Evolutionary conservation across 1,284 basidiomycete genomes (phyloP).

Genomic region (Apiotrichum porosum): DNA sequence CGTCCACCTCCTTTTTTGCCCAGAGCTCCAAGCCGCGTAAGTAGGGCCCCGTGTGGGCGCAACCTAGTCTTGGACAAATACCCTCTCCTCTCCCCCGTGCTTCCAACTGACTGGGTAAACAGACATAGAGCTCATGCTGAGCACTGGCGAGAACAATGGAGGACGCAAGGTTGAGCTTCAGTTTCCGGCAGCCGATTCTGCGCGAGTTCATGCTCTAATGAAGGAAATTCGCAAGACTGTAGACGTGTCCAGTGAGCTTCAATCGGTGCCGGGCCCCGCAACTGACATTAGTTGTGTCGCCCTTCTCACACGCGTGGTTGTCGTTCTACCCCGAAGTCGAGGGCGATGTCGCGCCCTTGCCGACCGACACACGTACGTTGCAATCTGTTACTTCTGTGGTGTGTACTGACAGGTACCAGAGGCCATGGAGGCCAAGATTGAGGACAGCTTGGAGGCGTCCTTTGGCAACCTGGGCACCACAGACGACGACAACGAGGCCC

Average conservation of each 20-base stretch:
- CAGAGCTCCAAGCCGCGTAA: conserved; percentile 41
- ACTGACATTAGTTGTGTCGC: conserved; percentile 8
- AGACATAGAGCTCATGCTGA: conserved; percentile 15
- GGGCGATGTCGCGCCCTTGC: not conserved
- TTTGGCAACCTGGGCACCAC: not conserved
- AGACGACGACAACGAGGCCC: not conserved
- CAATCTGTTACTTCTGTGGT: conserved; percentile 4
- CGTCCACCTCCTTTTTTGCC: conserved; percentile 40
- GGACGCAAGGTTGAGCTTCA: conserved; percentile 66
- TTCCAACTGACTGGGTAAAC: not conserved
- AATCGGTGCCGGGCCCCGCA: no score
- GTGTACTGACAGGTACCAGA: not conserved
- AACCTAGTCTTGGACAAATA: no score
- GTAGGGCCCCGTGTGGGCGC: conserved; percentile 4
- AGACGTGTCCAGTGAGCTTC: conserved; percentile 10
- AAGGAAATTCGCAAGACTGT: conserved; percentile 22
- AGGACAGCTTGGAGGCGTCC: not conserved
- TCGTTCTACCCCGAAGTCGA: conserved; percentile 25
- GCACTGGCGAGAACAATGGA: conserved; percentile 56
- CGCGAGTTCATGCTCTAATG: conserved; percentile 28
- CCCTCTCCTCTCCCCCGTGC: no score
- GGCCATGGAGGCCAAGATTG: not conserved
- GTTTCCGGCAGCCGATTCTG: conserved; percentile 53
- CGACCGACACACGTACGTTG: not conserved
- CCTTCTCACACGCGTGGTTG: conserved; percentile 27